Conservation (phyloP, 164 flowering plant genomes). For the Euptelea pleiosperma region DNA sequence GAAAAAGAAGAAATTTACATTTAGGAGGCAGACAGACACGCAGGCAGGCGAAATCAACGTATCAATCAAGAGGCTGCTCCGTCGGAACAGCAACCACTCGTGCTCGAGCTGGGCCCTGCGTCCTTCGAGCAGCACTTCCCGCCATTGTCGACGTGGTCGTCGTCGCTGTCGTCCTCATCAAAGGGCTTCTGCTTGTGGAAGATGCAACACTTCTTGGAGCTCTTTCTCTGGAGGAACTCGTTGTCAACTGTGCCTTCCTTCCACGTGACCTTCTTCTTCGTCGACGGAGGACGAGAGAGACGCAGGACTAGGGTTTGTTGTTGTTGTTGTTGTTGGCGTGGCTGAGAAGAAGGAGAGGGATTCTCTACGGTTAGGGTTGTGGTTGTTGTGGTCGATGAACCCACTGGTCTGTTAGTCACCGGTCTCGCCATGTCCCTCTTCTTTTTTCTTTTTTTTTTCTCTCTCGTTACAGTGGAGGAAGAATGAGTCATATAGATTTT, state of each 20-base stretch:
- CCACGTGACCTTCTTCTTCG: conserved; percentile 93
- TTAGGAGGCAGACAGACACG: no score
- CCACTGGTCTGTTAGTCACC: conserved; percentile 7
- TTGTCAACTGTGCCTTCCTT: conserved; percentile 94
- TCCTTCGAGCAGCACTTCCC: conserved; percentile 18
- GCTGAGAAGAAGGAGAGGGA: conserved; percentile 29
- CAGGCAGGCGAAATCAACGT: no score
- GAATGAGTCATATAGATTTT: no score
- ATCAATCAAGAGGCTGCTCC: no score
- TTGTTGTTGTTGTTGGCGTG: conserved; percentile 32
- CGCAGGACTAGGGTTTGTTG: conserved; percentile 52
- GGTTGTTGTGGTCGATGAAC: conserved; percentile 26
- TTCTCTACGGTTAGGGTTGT: conserved; percentile 41
- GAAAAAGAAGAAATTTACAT: no score
- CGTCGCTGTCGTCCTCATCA: conserved; percentile 86
- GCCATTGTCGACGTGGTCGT: conserved; percentile 23
- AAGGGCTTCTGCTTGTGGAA: conserved; percentile 90
- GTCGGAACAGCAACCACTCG: background rate
- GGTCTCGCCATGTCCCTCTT: conserved; percentile 35
- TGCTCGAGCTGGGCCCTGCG: background rate
- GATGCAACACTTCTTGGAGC: conserved; percentile 93
- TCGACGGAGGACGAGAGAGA: conserved; percentile 36
- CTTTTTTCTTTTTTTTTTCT: no score
- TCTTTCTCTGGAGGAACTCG: conserved; percentile 82
- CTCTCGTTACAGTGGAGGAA: no score